These are phyloP conservation scores for Tulasnella sp. DNA, from an alignment of 768 basidiomycete genomes.

Conservation along the genomic window DNA sequence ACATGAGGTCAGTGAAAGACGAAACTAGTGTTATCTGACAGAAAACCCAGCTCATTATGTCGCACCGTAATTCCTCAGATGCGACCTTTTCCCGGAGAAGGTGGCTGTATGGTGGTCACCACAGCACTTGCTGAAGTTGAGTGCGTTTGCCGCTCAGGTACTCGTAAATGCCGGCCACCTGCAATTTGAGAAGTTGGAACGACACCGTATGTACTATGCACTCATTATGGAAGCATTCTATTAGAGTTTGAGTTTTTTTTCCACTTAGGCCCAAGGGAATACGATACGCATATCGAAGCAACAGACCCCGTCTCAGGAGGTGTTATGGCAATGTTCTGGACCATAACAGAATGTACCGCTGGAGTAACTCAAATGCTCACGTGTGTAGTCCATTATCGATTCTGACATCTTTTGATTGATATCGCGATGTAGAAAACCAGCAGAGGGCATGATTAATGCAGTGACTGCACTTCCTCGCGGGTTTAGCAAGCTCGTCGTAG, in stretches of 20 bases:
- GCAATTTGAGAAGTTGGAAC: constrained; percentile 33
- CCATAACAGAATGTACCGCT: constrained; percentile 35
- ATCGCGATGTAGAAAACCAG: constrained; percentile 29
- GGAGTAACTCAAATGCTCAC: constrained; percentile 39
- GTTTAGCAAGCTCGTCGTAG: constrained; percentile 31
- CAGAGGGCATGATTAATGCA: constrained; percentile 35
- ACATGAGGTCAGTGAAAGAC: constrained; percentile 35
- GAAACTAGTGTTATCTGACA: background rate
- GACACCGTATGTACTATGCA: constrained; percentile 41
- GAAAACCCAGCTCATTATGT: background rate
- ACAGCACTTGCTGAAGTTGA: constrained; percentile 38
- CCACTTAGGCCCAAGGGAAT: constrained; percentile 33
- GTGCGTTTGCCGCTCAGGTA: constrained; percentile 40
- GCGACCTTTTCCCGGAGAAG: constrained; percentile 40
- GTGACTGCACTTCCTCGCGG: constrained; percentile 38
- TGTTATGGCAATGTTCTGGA: constrained; percentile 37
- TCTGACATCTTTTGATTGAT: constrained; percentile 13
- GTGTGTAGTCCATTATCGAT: constrained; percentile 21
- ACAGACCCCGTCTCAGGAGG: constrained; percentile 35
- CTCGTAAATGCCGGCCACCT: constrained; percentile 35
- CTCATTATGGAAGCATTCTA: too few relatives aligned
- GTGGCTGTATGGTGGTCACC: constrained; percentile 49
- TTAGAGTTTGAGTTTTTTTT: too few relatives aligned
- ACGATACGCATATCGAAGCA: constrained; percentile 29
- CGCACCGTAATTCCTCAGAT: constrained; percentile 23